Conservation (phyloP, 495 filamentous ascomycete genomes). For the Cryomyces minteri region DNA sequence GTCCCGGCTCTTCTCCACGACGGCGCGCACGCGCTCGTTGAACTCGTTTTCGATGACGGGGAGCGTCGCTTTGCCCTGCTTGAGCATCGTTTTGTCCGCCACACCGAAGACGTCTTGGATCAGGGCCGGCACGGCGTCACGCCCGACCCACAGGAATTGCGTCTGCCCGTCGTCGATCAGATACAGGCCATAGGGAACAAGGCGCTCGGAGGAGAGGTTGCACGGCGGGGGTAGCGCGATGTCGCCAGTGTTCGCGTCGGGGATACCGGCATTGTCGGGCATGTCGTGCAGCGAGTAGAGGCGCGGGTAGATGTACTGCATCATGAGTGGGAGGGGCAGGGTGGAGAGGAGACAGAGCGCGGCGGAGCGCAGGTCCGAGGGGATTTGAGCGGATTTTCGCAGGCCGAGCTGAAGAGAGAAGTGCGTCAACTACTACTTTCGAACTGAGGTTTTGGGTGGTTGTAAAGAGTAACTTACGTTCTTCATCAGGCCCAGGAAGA, state of each 20-base stretch:
- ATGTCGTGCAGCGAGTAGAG: constrained; percentile 95
- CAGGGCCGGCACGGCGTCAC: constrained; percentile 80
- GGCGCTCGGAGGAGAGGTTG: constrained; percentile 72
- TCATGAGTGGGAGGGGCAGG: constrained; percentile 73
- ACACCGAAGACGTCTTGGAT: constrained; percentile 80
- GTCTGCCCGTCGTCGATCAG: constrained; percentile 95
- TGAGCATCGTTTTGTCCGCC: constrained; percentile 57
- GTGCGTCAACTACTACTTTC: constrained; percentile 12
- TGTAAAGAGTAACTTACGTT: constrained; percentile 35
- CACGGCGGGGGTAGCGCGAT: constrained; percentile 68
- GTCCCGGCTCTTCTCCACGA: constrained; percentile 81
- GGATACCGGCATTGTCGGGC: constrained; percentile 82
- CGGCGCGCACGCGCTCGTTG: constrained; percentile 78
- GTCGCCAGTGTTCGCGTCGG: constrained; percentile 68
- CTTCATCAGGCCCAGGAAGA: constrained; percentile 91
- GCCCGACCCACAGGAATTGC: constrained; percentile 93
- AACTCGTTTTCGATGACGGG: constrained; percentile 89
- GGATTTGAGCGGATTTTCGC: constrained; percentile 88
- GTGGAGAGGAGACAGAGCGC: constrained; percentile 87
- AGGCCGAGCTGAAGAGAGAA: constrained; percentile 49
- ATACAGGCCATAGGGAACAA: constrained; percentile 91
- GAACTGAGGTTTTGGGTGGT: neutral
- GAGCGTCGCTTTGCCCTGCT: constrained; percentile 74
- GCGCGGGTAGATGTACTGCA: constrained; percentile 92
- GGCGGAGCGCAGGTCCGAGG: constrained; percentile 84